phyloP scores from a whole-genome alignment of 495 filamentous ascomycete species.

The Podospora fimiseda region DNA sequence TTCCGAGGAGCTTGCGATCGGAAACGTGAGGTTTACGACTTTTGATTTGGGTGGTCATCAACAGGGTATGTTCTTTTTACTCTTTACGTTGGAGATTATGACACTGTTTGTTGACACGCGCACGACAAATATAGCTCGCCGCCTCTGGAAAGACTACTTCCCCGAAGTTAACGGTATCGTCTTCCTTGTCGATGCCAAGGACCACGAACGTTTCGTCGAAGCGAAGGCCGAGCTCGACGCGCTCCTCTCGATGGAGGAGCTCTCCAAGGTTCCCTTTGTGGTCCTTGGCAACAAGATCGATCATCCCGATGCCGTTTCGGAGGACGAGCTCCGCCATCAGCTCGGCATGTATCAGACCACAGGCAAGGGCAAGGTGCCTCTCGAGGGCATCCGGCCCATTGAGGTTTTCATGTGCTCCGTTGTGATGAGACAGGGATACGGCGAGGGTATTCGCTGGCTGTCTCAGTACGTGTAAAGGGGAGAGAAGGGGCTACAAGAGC shows the following conservation, averaged over 20 bases:
- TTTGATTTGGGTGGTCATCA: slow-evolving; percentile 97
- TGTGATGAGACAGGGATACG: slow-evolving; percentile 92
- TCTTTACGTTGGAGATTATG: too few relatives aligned
- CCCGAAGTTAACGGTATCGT: slow-evolving; percentile 97
- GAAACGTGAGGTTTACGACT: slow-evolving; percentile 93
- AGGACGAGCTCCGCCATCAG: slow-evolving; percentile 87
- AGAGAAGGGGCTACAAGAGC: background rate
- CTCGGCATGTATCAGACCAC: slow-evolving; percentile 93
- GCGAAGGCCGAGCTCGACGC: slow-evolving; percentile 95
- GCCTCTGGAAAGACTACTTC: slow-evolving; percentile 98
- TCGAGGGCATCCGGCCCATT: slow-evolving; percentile 91
- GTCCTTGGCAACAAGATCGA: slow-evolving; percentile 99
- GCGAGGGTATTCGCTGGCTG: slow-evolving; percentile 73
- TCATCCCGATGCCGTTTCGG: slow-evolving; percentile 86
- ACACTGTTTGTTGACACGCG: too few relatives aligned
- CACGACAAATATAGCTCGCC: slow-evolving; percentile 58
- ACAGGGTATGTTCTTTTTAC: slow-evolving; percentile 59
- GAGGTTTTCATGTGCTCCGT: slow-evolving; percentile 99
- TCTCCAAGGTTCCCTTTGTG: slow-evolving; percentile 88
- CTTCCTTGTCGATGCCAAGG: slow-evolving; percentile 96
- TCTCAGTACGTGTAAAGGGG: slow-evolving; percentile 63
- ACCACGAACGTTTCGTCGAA: slow-evolving; percentile 87
- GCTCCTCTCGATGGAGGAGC: slow-evolving; percentile 87
- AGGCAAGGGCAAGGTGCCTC: slow-evolving; percentile 92
- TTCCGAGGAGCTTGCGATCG: slow-evolving; percentile 93